These are phyloP conservation scores for Penicillium sp. DNA, from an alignment of 2,329 filamentous ascomycete species.

Conservation along the genomic window DNA sequence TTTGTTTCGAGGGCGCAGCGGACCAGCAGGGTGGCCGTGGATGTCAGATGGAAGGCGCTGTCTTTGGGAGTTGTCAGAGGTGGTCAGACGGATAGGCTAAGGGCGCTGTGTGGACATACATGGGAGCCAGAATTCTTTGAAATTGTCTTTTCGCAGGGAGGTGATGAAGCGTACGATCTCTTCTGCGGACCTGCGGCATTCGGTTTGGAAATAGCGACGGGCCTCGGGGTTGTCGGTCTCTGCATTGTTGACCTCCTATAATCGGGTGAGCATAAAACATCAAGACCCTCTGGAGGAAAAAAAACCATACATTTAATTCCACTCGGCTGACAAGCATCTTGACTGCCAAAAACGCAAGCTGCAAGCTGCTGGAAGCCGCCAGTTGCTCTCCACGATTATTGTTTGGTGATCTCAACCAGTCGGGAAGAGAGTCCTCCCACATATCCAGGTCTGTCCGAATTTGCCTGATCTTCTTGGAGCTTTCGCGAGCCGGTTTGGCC, in stretches of 20 bases:
- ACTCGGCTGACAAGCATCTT: constrained; percentile 52
- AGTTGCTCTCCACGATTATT: constrained; percentile 38
- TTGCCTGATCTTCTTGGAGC: constrained; percentile 48
- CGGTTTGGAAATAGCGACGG: constrained; percentile 52
- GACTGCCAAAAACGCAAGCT: constrained; percentile 48
- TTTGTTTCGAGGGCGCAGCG: constrained; percentile 56
- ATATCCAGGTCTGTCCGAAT: constrained; percentile 49
- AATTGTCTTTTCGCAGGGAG: constrained; percentile 50
- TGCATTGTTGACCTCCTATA: constrained; percentile 46
- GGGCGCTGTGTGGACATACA: constrained; percentile 32
- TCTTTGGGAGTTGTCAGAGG: constrained; percentile 32
- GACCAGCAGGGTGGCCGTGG: constrained; percentile 56
- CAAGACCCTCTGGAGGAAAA: not conserved
- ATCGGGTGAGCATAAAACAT: constrained; percentile 9
- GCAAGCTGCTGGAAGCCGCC: constrained; percentile 48
- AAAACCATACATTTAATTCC: constrained; percentile 46
- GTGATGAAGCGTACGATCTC: constrained; percentile 54
- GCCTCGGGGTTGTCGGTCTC: constrained; percentile 51
- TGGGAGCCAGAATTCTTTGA: constrained; percentile 56
- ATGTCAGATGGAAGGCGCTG: constrained; percentile 56
- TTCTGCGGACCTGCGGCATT: constrained; percentile 47
- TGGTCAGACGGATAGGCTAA: not conserved
- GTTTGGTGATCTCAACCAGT: constrained; percentile 43
- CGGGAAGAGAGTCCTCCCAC: constrained; percentile 50
- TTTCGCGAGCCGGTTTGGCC: constrained; percentile 45